phyloP scores from a whole-genome alignment of 345 rosid genomes.

The Bruguiera sexangula region DNA sequence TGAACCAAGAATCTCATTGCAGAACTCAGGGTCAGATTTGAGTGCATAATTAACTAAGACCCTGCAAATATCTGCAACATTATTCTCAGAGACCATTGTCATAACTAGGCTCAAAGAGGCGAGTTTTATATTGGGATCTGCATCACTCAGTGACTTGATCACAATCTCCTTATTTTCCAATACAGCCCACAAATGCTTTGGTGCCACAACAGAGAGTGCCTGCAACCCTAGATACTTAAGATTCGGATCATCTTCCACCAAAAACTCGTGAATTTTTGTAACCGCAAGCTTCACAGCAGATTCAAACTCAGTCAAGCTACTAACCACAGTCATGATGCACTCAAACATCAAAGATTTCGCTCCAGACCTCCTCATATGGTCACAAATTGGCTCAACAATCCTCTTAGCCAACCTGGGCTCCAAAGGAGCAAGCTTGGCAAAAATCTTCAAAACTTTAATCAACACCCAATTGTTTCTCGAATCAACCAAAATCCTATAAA shows the following conservation, averaged over 20 bases:
- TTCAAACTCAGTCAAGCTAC: conserved; percentile 81
- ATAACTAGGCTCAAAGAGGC: conserved; percentile 77
- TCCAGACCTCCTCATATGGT: conserved; percentile 74
- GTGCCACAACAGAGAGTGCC: conserved; percentile 62
- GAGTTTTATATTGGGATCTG: conserved; percentile 71
- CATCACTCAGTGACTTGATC: conserved; percentile 77
- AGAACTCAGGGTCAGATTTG: conserved; percentile 83
- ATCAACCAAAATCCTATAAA: conserved; percentile 74
- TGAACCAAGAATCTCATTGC: conserved; percentile 81
- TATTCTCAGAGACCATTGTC: conserved; percentile 85
- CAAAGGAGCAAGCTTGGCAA: conserved; percentile 62
- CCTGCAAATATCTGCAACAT: conserved; percentile 66
- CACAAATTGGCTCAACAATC: conserved; percentile 81
- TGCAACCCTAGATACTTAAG: conserved; percentile 93
- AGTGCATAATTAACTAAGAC: conserved; percentile 79
- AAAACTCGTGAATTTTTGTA: conserved; percentile 56
- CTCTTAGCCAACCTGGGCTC: conserved; percentile 85
- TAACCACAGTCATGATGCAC: conserved; percentile 74
- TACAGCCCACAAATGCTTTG: conserved; percentile 73
- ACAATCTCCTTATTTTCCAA: conserved; percentile 85
- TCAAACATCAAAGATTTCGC: conserved; percentile 87
- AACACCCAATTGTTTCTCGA: conserved; percentile 90
- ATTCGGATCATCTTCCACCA: conserved; percentile 82
- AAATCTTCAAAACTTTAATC: conserved; percentile 84
- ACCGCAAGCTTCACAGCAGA: conserved; percentile 79